phyloP scores from a whole-genome alignment of 305 asterid genomes.

The Nicotiana rustica region DNA sequence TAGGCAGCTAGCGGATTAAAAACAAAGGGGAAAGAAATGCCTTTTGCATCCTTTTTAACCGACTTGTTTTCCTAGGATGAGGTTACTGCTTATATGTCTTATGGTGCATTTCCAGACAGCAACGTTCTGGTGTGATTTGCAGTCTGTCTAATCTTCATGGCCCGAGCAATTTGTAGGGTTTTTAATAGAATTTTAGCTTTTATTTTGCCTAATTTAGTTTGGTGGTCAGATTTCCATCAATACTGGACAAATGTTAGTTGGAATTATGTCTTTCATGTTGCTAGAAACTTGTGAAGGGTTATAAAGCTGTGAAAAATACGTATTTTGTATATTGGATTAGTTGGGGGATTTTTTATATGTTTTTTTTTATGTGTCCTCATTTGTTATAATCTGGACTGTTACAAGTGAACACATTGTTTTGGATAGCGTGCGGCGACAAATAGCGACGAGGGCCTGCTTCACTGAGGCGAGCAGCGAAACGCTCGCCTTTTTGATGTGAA shows the following conservation, averaged over 20 bases:
- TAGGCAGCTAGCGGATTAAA: constrained; percentile 9
- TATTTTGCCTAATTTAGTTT: constrained; percentile 19
- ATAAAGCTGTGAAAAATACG: not conserved
- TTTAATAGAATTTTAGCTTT: not conserved
- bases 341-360: not conserved
- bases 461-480: too few relatives aligned
- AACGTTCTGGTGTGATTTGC: not conserved
- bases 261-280: not conserved
- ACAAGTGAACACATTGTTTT: not conserved
- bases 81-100: not conserved
- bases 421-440: too few relatives aligned
- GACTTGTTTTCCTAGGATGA: not conserved
- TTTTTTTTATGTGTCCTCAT: not conserved
- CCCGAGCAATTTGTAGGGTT: not conserved
- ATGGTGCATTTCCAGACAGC: constrained; percentile 1
- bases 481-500: too few relatives aligned
- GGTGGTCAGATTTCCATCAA: not conserved
- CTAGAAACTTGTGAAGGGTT: constrained; percentile 12
- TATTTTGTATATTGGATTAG: constrained; percentile 20
- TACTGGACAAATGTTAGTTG: constrained; percentile 3
- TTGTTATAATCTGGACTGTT: not conserved
- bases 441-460: too few relatives aligned
- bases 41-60: constrained; percentile 10
- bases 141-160: not conserved
- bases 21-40: not conserved